Evolutionary conservation across 345 rosid genomes (phyloP).

Genomic region (Populus simonii): DNA sequence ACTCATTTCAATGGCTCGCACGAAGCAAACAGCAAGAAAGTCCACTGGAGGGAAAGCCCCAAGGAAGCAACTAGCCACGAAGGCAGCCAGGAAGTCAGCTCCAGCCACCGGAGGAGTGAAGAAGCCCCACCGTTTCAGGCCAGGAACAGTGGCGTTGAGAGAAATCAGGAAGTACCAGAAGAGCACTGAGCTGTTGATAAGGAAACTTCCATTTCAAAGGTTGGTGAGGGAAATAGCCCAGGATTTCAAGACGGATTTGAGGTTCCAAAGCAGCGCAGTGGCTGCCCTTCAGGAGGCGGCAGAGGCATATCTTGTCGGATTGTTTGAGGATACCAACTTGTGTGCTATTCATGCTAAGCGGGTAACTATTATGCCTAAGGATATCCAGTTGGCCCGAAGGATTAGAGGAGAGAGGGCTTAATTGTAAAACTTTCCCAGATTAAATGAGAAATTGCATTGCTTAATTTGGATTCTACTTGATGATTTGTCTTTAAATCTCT

Average conservation of each 20-base stretch:
- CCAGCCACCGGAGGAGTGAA: slow-evolving; percentile 31
- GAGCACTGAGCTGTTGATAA: slow-evolving; percentile 24
- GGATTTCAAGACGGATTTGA: slow-evolving; percentile 23
- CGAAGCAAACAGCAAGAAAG: slow-evolving; percentile 29
- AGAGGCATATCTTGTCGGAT: slow-evolving; percentile 20
- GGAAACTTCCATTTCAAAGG: slow-evolving; percentile 25
- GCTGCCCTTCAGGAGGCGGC: slow-evolving; percentile 28
- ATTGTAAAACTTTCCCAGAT: too few relatives aligned
- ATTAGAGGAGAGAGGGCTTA: slow-evolving; percentile 27
- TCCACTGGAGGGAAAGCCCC: slow-evolving; percentile 28
- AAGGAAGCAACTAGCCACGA: slow-evolving; percentile 25
- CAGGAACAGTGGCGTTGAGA: slow-evolving; percentile 23
- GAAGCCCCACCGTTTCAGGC: slow-evolving; percentile 30
- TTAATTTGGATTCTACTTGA: too few relatives aligned
- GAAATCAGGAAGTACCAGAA: slow-evolving; percentile 30
- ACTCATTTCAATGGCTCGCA: slow-evolving; percentile 16
- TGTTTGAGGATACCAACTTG: slow-evolving; percentile 27
- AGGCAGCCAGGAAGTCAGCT: slow-evolving; percentile 23
- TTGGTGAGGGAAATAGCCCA: slow-evolving; percentile 29
- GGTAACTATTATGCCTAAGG: slow-evolving; percentile 26
- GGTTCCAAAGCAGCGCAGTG: slow-evolving; percentile 25
- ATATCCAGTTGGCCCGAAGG: slow-evolving; percentile 24
- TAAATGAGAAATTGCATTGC: too few relatives aligned
- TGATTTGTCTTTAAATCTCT: too few relatives aligned
- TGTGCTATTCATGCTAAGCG: slow-evolving; percentile 28